Percentiles rank a stretch among this genome's conserved stretches.
These are phyloP conservation scores for Aspergillus fischeri DNA, from an alignment of 2,329 filamentous ascomycete species.

Conservation along the genomic window DNA sequence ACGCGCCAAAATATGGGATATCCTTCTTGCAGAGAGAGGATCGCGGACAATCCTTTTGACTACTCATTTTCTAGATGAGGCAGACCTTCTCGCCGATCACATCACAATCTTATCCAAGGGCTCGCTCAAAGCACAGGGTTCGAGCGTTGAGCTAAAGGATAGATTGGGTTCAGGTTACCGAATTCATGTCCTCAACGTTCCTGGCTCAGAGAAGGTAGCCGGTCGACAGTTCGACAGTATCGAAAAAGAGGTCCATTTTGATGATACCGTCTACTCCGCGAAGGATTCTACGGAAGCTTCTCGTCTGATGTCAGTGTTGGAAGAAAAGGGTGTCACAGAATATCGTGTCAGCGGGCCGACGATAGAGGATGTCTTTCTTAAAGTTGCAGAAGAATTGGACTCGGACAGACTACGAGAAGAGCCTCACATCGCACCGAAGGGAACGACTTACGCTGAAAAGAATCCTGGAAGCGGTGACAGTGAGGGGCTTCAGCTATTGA, in stretches of 20 bases:
- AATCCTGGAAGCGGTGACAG: constrained; percentile 9
- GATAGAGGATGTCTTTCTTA: constrained; percentile 88
- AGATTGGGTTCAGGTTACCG: constrained; percentile 78
- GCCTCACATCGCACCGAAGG: constrained; percentile 8
- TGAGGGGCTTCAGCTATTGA: constrained; percentile 49
- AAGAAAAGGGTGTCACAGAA: constrained; percentile 63
- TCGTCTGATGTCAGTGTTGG: constrained; percentile 64
- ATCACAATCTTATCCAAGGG: constrained; percentile 87
- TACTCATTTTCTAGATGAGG: constrained; percentile 91
- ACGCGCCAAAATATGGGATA: constrained; percentile 89
- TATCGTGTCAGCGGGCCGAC: constrained; percentile 86
- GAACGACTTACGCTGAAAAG: constrained; percentile 9
- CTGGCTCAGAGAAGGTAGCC: constrained; percentile 44
- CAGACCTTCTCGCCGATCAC: constrained; percentile 81
- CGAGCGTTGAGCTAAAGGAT: constrained; percentile 81
- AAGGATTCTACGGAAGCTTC: constrained; percentile 67
- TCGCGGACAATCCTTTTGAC: constrained; percentile 79
- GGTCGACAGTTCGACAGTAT: constrained; percentile 52
- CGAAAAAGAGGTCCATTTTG: constrained; percentile 58
- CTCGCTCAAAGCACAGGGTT: constrained; percentile 73
- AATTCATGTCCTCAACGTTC: constrained; percentile 65
- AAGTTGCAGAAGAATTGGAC: constrained; percentile 74
- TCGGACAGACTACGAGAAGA: constrained; percentile 6
- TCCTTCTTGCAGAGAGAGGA: constrained; percentile 78
- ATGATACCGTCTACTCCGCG: constrained; percentile 70